Conservation (phyloP, 192 early-diverging fungal species). For the Entomortierella lignicola region DNA sequence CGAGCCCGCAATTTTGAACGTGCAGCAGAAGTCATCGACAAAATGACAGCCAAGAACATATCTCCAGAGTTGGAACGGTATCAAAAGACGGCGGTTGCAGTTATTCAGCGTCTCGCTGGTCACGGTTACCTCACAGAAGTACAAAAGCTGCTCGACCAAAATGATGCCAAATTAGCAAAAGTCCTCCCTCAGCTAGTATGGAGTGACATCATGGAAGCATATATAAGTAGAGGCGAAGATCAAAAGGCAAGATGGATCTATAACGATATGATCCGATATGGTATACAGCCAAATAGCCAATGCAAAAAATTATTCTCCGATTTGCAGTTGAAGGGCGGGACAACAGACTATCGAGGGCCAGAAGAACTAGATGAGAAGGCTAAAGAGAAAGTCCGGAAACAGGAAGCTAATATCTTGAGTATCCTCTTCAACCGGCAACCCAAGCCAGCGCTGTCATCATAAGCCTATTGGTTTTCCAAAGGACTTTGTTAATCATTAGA, state of each 20-base stretch:
- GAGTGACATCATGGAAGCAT: constrained; percentile 44
- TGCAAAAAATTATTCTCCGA: constrained; percentile 41
- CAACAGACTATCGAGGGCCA: constrained; percentile 18
- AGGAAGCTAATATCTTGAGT: constrained; percentile 11
- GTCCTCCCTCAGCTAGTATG: constrained; percentile 15
- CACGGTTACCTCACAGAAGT: constrained; percentile 47
- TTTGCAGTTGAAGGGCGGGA: constrained; percentile 29
- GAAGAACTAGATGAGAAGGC: not conserved
- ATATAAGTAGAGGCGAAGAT: constrained; percentile 18
- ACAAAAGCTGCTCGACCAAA: constrained; percentile 29
- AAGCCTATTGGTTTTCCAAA: not conserved
- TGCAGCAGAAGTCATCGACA: constrained; percentile 43
- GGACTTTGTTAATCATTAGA: not conserved
- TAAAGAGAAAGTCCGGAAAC: not conserved
- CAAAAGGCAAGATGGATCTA: constrained; percentile 49
- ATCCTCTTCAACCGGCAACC: constrained; percentile 36
- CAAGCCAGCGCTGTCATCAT: constrained; percentile 24
- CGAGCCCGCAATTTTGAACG: constrained; percentile 27
- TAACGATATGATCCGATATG: constrained; percentile 47
- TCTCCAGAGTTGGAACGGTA: constrained; percentile 47
- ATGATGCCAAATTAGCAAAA: constrained; percentile 28
- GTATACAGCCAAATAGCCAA: constrained; percentile 18
- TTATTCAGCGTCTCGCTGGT: constrained; percentile 6
- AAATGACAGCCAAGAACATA: constrained; percentile 26
- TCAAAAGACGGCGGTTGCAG: constrained; percentile 10